These are phyloP conservation scores for Pleurostoma richardsiae DNA, from an alignment of 2,329 filamentous ascomycete species.

Conservation along the genomic window DNA sequence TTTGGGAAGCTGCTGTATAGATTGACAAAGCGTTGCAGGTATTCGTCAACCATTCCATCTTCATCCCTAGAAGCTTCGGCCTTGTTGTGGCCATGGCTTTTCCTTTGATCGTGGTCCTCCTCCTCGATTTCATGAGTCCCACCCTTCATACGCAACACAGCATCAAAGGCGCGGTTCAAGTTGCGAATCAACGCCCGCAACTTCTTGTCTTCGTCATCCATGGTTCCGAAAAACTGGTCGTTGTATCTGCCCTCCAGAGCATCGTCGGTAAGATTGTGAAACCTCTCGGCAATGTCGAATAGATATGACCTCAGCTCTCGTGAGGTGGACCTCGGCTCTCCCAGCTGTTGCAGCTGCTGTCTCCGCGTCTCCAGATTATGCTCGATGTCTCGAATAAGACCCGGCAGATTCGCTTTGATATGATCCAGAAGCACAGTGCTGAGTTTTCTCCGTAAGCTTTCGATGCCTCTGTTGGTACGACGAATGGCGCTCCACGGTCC, in stretches of 20 bases:
- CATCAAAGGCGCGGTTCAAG: slow-evolving; percentile 22
- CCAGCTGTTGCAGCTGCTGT: slow-evolving; percentile 13
- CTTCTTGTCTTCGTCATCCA: slow-evolving; percentile 15
- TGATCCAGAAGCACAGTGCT: slow-evolving; percentile 26
- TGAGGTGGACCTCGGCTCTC: slow-evolving; percentile 16
- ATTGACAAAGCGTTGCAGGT: slow-evolving; percentile 21
- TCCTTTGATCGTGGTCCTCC: background rate
- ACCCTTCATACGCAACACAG: slow-evolving; percentile 18
- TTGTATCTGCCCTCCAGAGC: slow-evolving; percentile 33
- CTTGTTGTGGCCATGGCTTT: background rate
- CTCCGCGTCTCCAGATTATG: slow-evolving; percentile 10
- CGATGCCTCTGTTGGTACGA: slow-evolving; percentile 25
- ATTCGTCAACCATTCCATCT: slow-evolving; percentile 7
- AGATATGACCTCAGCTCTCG: slow-evolving; percentile 24
- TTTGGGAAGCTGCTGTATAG: slow-evolving; percentile 20
- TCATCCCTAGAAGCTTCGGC: background rate
- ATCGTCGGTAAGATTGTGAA: slow-evolving; percentile 27
- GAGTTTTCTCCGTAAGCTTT: slow-evolving; percentile 27
- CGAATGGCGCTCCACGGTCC: slow-evolving; percentile 19
- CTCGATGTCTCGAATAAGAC: slow-evolving; percentile 20
- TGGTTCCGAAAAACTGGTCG: slow-evolving; percentile 31
- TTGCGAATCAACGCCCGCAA: slow-evolving; percentile 24
- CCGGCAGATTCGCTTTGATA: slow-evolving; percentile 19
- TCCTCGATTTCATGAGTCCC: slow-evolving; percentile 10
- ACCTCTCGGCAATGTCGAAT: slow-evolving; percentile 27